phyloP scores from a whole-genome alignment of 176 grass and related monocot species.

The Juncus effusus region DNA sequence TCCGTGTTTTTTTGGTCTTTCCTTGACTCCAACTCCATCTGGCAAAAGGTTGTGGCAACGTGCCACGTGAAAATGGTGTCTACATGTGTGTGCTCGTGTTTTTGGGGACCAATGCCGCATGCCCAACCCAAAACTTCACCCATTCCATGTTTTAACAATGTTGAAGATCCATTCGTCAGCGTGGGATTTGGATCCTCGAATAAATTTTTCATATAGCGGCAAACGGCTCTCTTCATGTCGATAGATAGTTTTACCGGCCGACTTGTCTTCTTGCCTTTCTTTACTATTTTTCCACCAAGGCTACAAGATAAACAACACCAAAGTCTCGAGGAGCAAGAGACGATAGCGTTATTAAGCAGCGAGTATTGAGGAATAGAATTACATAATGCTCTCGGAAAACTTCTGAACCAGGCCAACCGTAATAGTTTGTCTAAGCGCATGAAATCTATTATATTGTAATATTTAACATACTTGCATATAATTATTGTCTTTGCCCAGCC shows the following conservation, averaged over 20 bases:
- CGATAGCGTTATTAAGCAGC: background rate
- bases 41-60: conserved; percentile 25
- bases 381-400: background rate
- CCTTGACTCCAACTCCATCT: background rate
- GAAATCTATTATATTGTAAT: background rate
- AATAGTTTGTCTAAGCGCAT: background rate
- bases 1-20: background rate
- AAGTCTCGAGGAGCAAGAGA: background rate
- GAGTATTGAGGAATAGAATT: background rate
- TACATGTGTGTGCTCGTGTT: background rate
- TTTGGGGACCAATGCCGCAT: background rate
- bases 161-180: background rate
- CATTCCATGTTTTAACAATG: background rate
- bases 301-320: no score
- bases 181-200: background rate
- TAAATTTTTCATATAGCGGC: background rate
- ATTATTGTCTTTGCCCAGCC: conserved; percentile 19
- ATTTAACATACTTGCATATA: background rate
- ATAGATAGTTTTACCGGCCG: background rate
- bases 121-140: background rate
- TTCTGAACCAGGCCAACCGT: background rate
- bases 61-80: conserved; percentile 38
- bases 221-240: background rate
- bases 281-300: no score
- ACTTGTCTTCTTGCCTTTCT: no score